Base-by-base conservation (phyloP, 306 rosid species). In the Rubus parviflorus region DNA sequence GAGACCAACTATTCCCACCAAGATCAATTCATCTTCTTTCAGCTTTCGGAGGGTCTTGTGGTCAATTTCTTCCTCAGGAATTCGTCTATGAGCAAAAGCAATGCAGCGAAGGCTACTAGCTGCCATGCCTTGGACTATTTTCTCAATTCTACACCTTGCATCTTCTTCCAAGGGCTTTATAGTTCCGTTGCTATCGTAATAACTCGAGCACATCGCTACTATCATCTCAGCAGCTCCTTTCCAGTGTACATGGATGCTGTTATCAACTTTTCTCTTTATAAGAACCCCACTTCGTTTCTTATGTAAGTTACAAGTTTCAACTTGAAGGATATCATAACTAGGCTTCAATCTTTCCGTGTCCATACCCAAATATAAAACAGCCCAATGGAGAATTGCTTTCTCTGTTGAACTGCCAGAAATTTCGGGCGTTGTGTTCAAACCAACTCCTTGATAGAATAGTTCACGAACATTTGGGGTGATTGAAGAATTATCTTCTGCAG, bases 191-290 rank as follows among this genome's bases (percentile, higher is more conserved):
- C 72, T 79, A 66, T 85, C 93, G 53, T 77, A 76, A 56, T 89
- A 93, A 30, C 79, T 81, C 17, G 87, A 83, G 80, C 98, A 93
- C 90, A 82, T 88, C 60, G 93, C 90, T 51, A 93, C 86, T 45
- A 91, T 79, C 82, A 91, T 86, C 96, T 91, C 97, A 4, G 97
- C 93, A 72, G 97, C 98, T 46, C 97, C 97, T 88, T 93, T 93
- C 96, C 97, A 93, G 70, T 91, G 98, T 76, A 89, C 87, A 42
- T 84, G 89, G 69, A 91, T 78, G 52, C 76, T 79, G 84, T 72
- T 74, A 64, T 91, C 83, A 7, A 3, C 60, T 47, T 74, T 75
- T 66, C 83, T 87, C 84, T 68, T 91, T 67, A 89, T 73, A 40
- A 88, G 85, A 20, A 89, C 85, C 56, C 97, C 98, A 13, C 98